These are phyloP conservation scores for Brassica juncea DNA, from an alignment of 345 rosid genomes.

Conservation along the genomic window DNA sequence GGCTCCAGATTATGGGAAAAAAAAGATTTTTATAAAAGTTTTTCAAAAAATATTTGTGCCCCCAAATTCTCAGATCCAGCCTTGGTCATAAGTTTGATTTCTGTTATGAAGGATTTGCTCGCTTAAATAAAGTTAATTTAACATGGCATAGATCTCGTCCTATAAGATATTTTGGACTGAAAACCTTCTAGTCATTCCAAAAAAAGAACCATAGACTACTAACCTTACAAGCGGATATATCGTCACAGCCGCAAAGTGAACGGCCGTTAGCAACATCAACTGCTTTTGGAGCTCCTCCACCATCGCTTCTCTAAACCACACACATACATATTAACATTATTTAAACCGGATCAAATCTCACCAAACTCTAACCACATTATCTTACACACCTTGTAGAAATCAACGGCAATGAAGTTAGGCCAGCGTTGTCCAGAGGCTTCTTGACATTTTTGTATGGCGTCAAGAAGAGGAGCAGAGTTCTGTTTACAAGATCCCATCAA, in stretches of 20 bases:
- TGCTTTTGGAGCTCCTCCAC: conserved; percentile 81
- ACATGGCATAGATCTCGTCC: too few relatives aligned
- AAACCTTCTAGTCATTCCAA: neutral
- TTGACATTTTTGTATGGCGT: conserved; percentile 55
- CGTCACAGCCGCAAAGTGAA: conserved; percentile 71
- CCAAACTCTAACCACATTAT: neutral
- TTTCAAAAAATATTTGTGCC: too few relatives aligned
- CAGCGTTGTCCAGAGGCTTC: conserved; percentile 71
- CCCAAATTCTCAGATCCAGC: too few relatives aligned
- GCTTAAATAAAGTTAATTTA: too few relatives aligned
- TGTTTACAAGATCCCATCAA: conserved; percentile 58
- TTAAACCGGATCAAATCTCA: neutral
- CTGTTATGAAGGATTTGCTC: too few relatives aligned
- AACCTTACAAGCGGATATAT: conserved; percentile 70
- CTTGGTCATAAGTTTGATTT: too few relatives aligned
- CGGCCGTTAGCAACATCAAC: conserved; percentile 71
- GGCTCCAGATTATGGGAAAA: too few relatives aligned
- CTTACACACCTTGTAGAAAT: conserved; percentile 71
- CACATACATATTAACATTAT: neutral
- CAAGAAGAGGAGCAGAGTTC: conserved; percentile 75
- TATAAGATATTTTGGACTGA: neutral
- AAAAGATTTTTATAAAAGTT: too few relatives aligned
- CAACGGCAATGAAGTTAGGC: conserved; percentile 95
- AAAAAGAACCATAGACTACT: neutral
- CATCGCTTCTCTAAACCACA: conserved; percentile 69